phyloP scores from a whole-genome alignment of 345 rosid genomes.

The Moricandia moricandioides region DNA sequence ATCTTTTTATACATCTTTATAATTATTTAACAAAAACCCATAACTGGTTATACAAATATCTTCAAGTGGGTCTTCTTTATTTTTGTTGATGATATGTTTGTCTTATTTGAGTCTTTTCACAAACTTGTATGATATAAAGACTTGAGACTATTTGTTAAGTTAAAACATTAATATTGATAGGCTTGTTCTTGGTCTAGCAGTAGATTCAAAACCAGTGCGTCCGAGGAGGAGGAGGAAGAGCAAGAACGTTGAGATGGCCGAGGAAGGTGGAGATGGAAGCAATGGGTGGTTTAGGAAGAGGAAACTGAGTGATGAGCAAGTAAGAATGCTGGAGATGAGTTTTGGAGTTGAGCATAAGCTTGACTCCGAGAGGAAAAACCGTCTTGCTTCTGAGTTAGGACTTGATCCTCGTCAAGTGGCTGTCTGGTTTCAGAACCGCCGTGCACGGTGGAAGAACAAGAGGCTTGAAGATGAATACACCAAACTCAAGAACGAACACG shows the following conservation, averaged over 20 bases:
- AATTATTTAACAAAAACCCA: background rate
- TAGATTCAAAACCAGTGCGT: slow-evolving; percentile 42
- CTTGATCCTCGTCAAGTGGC: slow-evolving; percentile 95
- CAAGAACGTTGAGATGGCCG: slow-evolving; percentile 32
- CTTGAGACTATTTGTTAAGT: background rate
- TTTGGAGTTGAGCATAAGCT: slow-evolving; percentile 77
- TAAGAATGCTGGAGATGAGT: slow-evolving; percentile 53
- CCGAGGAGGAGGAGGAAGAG: slow-evolving; percentile 51
- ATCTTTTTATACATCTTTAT: background rate
- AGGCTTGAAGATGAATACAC: slow-evolving; percentile 72
- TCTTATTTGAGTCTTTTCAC: slow-evolving; percentile 16
- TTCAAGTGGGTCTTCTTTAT: slow-evolving; percentile 10
- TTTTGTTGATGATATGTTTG: background rate
- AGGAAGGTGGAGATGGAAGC: slow-evolving; percentile 26
- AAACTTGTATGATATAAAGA: background rate
- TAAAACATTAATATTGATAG: background rate
- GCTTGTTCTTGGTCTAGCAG: slow-evolving; percentile 29
- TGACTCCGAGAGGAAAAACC: slow-evolving; percentile 73
- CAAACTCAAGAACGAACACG: slow-evolving; percentile 50
- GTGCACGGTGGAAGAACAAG: slow-evolving; percentile 90
- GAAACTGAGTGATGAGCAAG: slow-evolving; percentile 65
- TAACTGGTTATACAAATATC: background rate
- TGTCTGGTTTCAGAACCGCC: slow-evolving; percentile 92
- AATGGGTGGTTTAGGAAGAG: slow-evolving; percentile 53
- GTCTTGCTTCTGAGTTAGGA: slow-evolving; percentile 70